Percentiles rank a stretch among this genome's conserved stretches.
phyloP scores from a whole-genome alignment of 495 filamentous ascomycete species.

The Neurospora cerealis region DNA sequence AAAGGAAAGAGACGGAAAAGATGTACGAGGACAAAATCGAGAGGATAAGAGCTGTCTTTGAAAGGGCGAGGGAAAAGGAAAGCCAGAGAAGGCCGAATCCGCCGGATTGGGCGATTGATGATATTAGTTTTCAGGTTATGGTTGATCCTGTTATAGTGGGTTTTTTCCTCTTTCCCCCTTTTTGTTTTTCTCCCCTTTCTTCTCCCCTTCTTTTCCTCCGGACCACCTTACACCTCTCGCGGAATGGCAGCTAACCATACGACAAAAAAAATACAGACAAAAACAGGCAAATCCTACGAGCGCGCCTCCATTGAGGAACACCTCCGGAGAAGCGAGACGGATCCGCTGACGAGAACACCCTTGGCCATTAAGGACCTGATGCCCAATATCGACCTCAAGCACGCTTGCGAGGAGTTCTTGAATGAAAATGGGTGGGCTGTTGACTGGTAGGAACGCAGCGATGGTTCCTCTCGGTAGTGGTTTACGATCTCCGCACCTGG shows the following conservation, averaged over 20 bases:
- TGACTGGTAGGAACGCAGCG: constrained; percentile 57
- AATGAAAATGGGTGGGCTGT: constrained; percentile 86
- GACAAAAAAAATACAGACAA: constrained; percentile 43
- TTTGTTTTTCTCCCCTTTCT: neutral
- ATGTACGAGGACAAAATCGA: constrained; percentile 2
- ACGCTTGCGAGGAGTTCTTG: constrained; percentile 77
- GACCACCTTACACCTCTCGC: neutral
- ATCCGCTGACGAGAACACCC: constrained; percentile 75
- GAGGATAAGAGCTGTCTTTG: constrained; percentile 38
- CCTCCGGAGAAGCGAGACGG: constrained; percentile 59
- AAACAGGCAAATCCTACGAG: constrained; percentile 82
- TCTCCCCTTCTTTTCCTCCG: neutral
- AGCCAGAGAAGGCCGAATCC: constrained; percentile 51
- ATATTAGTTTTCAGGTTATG: constrained; percentile 88
- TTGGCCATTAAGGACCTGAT: constrained; percentile 62
- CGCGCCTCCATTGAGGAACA: constrained; percentile 81
- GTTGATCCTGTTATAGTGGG: constrained; percentile 75
- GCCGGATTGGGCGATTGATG: constrained; percentile 81
- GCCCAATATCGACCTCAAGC: constrained; percentile 73
- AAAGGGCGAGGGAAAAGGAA: constrained; percentile 37
- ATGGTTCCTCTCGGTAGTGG: neutral
- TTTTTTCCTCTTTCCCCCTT: neutral
- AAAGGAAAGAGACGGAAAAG: constrained; percentile 1
- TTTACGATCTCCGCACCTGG: neutral
- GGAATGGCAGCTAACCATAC: constrained; percentile 3